Base-by-base conservation (phyloP, 768 basidiomycete species). In the Gymnopilus dilepis region DNA sequence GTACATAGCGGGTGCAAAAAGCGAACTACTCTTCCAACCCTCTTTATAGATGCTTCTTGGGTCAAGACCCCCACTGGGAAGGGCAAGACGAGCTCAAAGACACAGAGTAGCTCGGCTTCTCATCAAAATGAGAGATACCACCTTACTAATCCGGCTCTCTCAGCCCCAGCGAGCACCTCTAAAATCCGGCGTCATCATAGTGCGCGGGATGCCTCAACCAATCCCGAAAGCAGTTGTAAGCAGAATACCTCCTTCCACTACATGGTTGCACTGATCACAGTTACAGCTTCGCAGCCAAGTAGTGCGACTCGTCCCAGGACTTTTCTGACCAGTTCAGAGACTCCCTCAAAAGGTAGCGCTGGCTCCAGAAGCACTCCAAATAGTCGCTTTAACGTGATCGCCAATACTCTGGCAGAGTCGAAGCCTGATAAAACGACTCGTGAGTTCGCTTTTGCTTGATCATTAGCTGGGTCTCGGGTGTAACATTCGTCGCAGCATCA, bases 341-440 rank as follows among this genome's bases (percentile, higher is more conserved):
- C 58, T 15, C 43, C 53, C 26, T 56, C 55, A 12, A 51, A 11
- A 4, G 28, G 47, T 28, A 22, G n/a, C 28, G 9, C 26, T 7
- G 28, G 28, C 13, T n/a, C 47, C 8, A 7, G 17, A 31, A 52
- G 62, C 19, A 59, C 62, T 7, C 57, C 62, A 1, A 40, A 22
- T n/a, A 54, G 58, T 24, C 58, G 58, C 4, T 13, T 30, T 17
- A 24, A 13, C 12, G 62, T 45, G 1, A 63, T 63, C 9, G 62
- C 56, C 7, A 59, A 56, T 21, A 22, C 54, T 24, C 59, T 63
- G 37, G 59, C 43, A 30, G 40, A 42, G 9, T 1, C 43, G 19
- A 21, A 7, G 13, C 21, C 26, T 7, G 19, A 22, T 54, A 22
- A 13, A 6, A 17, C 26, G 26, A 38, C 34, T 15, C 34, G 52